Conservation (phyloP, 2,329 filamentous ascomycete species). For the Pyrenochaeta sp. region DNA sequence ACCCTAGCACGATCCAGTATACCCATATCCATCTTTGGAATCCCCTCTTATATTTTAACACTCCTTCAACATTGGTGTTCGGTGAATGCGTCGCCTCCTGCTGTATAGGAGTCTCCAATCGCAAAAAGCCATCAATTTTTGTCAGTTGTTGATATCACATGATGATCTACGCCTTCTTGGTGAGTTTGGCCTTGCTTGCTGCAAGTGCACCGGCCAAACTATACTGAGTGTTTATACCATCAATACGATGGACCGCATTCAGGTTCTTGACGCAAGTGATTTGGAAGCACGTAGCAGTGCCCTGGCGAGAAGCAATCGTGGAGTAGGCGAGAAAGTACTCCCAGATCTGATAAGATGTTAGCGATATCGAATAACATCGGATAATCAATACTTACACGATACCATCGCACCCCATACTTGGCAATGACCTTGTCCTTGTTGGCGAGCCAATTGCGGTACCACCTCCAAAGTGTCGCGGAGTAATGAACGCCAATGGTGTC, state of each 20-base stretch:
- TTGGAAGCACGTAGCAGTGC: constrained; percentile 85
- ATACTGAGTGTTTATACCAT: constrained; percentile 75
- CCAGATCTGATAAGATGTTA: constrained; percentile 73
- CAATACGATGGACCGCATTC: constrained; percentile 83
- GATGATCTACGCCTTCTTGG: constrained; percentile 15
- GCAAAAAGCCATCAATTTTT: background rate
- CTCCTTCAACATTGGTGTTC: too few relatives aligned
- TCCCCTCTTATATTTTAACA: too few relatives aligned
- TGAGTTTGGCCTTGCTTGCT: constrained; percentile 52
- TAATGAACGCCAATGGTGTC: constrained; percentile 98
- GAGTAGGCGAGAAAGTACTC: constrained; percentile 89
- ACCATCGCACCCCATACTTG: constrained; percentile 97
- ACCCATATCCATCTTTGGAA: too few relatives aligned
- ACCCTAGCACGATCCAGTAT: too few relatives aligned
- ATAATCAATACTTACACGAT: constrained; percentile 72
- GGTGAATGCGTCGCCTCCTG: too few relatives aligned
- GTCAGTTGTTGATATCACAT: background rate
- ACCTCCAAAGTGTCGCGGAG: constrained; percentile 94
- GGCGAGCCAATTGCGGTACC: constrained; percentile 98
- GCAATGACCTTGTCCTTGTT: constrained; percentile 91
- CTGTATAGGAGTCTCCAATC: background rate
- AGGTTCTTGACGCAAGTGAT: constrained; percentile 89
- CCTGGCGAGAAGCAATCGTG: constrained; percentile 84
- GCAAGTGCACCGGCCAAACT: constrained; percentile 72
- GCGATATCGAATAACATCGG: background rate